Conservation (phyloP, 345 rosid species). For the Citrus maxima region DNA sequence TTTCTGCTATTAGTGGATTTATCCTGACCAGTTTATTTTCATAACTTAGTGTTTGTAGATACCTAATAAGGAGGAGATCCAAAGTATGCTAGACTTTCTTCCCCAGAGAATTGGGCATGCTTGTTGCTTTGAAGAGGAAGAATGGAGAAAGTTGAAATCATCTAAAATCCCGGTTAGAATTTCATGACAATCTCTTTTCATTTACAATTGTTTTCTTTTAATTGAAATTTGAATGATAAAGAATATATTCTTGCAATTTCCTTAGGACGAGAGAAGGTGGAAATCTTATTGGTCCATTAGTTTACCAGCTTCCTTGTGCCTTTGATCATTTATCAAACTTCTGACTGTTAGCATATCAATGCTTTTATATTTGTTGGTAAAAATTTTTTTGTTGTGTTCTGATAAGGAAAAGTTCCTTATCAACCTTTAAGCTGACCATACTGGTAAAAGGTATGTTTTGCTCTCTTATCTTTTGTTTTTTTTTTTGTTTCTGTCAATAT, state of each 20-base stretch:
- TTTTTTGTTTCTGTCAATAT: neutral
- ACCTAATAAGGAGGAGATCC: conserved; percentile 74
- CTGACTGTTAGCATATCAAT: neutral
- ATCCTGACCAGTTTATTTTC: conserved; percentile 30
- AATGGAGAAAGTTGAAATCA: conserved; percentile 61
- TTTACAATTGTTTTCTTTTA: neutral
- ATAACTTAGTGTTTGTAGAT: conserved; percentile 81
- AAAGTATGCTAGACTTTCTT: conserved; percentile 75
- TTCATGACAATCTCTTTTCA: neutral
- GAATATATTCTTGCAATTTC: neutral
- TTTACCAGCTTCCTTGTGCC: neutral
- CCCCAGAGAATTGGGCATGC: conserved; percentile 96
- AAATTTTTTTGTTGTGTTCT: neutral
- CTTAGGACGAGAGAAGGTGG: neutral
- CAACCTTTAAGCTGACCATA: neutral
- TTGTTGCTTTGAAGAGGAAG: conserved; percentile 59
- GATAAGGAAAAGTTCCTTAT: too few relatives aligned
- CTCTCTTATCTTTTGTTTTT: neutral
- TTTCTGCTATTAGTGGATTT: conserved; percentile 16
- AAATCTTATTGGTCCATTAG: neutral
- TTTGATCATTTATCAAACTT: neutral
- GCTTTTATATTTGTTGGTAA: neutral
- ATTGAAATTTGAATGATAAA: neutral
- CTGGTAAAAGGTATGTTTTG: neutral
- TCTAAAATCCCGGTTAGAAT: conserved; percentile 61